Evolutionary conservation across 2,329 filamentous ascomycete genomes (phyloP).

Genomic region (Colletotrichum acutatum): DNA sequence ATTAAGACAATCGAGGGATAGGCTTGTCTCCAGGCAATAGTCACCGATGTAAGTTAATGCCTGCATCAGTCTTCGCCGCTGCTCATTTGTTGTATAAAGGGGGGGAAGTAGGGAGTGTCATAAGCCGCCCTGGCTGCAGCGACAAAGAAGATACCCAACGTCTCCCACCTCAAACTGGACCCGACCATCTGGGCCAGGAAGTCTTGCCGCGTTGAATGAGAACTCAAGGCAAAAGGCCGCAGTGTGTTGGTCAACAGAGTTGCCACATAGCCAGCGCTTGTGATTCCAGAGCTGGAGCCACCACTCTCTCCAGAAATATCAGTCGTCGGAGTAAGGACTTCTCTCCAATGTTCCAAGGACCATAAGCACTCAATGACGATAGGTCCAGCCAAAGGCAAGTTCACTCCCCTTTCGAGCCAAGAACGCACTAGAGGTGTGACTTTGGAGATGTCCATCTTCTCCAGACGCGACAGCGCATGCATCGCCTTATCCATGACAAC

Average conservation of each 20-base stretch:
- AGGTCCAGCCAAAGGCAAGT: not conserved
- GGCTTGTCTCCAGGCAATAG: constrained; percentile 31
- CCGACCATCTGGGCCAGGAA: not conserved
- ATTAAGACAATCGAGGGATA: constrained; percentile 48
- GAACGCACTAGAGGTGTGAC: not conserved
- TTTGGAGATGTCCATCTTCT: not conserved
- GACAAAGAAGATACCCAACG: not conserved
- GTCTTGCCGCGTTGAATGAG: not conserved
- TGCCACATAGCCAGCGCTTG: not conserved
- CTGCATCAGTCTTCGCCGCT: not conserved
- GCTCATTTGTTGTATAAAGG: not conserved
- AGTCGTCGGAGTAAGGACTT: not conserved
- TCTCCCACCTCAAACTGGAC: not conserved
- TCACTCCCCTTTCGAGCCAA: not conserved
- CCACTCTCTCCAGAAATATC: not conserved
- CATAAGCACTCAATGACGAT: not conserved
- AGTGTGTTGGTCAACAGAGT: not conserved
- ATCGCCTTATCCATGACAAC: not conserved
- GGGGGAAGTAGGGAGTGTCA: not conserved
- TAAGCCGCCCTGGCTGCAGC: not conserved
- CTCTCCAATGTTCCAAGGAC: not conserved
- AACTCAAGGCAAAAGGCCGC: not conserved
- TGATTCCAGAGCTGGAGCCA: not conserved
- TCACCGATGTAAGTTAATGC: not conserved
- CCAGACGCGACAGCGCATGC: not conserved